phyloP scores from a whole-genome alignment of 1,139 yeast genomes.

The Kurtzmaniella quercitrusa region DNA sequence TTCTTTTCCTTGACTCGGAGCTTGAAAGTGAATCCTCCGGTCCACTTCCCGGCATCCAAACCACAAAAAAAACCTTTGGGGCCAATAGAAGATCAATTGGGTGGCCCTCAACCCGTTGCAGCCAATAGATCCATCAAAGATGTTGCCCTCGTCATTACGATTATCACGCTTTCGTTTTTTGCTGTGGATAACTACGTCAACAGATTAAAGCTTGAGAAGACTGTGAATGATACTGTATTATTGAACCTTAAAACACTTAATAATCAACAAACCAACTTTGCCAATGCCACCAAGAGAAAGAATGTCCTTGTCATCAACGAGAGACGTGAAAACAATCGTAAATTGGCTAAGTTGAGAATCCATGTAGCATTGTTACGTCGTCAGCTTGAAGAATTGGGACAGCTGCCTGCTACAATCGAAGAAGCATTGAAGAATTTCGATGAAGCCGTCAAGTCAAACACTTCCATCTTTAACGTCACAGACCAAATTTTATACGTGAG shows the following conservation, averaged over 20 bases:
- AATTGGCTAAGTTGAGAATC: conserved; percentile 57
- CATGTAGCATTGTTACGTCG: conserved; percentile 61
- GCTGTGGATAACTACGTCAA: conserved; percentile 51
- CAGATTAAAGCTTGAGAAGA: conserved; percentile 39
- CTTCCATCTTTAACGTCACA: conserved; percentile 49
- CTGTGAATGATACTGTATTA: conserved; percentile 35
- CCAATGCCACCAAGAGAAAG: conserved; percentile 41
- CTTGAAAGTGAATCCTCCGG: conserved; percentile 1
- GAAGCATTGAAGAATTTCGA: conserved; percentile 53
- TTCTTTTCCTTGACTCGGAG: conserved; percentile 1
- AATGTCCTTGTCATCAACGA: conserved; percentile 47
- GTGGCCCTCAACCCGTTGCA: neutral
- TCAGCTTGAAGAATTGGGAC: conserved; percentile 50
- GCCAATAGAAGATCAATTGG: neutral
- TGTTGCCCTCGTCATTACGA: conserved; percentile 32
- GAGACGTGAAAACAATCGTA: conserved; percentile 43
- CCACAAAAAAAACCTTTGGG: neutral
- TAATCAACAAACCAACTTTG: conserved; percentile 40
- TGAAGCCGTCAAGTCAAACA: conserved; percentile 50
- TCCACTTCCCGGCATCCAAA: neutral
- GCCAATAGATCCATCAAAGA: conserved; percentile 20
- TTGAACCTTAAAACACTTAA: conserved; percentile 41
- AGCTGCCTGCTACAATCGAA: conserved; percentile 51
- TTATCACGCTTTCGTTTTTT: conserved; percentile 40
- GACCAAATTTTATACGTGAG: conserved; percentile 58